Evolutionary conservation across 768 basidiomycete genomes (phyloP), one percentile per base, ranked within the genome.

Genomic region (Pisolithus albus): DNA sequence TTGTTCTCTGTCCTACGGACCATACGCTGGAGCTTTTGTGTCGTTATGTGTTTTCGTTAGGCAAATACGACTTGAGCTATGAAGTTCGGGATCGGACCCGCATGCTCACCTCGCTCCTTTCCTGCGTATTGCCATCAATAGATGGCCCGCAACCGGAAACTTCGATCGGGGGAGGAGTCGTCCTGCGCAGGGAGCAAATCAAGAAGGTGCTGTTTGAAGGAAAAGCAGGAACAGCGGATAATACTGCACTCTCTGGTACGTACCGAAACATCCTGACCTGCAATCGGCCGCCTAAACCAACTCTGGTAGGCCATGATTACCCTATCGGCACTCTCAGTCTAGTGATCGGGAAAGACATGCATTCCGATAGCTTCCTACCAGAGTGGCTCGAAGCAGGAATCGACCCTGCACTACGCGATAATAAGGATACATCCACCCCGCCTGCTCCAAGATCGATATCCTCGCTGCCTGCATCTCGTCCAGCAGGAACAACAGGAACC

Each of bases 351-450:
- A 81, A 75, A 61, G 68, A 72, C 10, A 55, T 82, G 64, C 72
- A 69, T 5, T 69, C 51, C 8, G 64, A 67, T 26, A 71, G 65
- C 30, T 47, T 72, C 51, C 67, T 95, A 0, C 89, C 91, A 0
- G 90, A 91, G 59, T 96, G 94, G 94, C 75, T 88, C 5, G 91
- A 94, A 65, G 75, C 80, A 50, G 92, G 92, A 0, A 89, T 89
- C 4, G 89, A 92, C 57, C 70, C 88, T 1, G 74, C 78, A 0
- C 68, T 97, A 51, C 78, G 94, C 52, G 86, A 92, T 54, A 73
- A 71, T 18, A 79, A 77, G 43, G 85, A 86, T 51, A 57, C 57
- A 1, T 61, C 61, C n/a, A 61, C 57, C 1, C 28, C 40, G 30
- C 64, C 70, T 19, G 62, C 61, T 7, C 62, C 66, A 18, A 68